These are phyloP conservation scores for Cryptococcus sp. DNA, from an alignment of 1,284 basidiomycete species.

Conservation along the genomic window DNA sequence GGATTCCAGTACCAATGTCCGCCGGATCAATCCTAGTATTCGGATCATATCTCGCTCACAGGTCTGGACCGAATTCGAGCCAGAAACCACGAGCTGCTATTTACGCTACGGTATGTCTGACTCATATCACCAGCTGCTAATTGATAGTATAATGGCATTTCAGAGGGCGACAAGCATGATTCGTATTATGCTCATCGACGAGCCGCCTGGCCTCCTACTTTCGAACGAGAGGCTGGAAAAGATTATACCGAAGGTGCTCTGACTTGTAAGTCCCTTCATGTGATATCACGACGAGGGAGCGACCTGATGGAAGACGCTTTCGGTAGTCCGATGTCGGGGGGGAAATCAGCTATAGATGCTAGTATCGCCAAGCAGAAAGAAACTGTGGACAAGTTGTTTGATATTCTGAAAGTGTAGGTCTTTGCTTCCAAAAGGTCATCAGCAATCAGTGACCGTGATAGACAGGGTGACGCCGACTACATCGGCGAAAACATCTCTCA, in stretches of 20 bases:
- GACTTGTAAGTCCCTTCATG: constrained; percentile 13
- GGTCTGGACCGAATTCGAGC: constrained; percentile 34
- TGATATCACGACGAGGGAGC: background rate
- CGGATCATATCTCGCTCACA: constrained; percentile 38
- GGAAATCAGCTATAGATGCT: constrained; percentile 17
- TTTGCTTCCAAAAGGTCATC: too few species aligned
- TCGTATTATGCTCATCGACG: constrained; percentile 37
- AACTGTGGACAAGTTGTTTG: constrained; percentile 12
- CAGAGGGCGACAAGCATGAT: constrained; percentile 38
- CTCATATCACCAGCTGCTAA: background rate
- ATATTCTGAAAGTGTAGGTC: constrained; percentile 15
- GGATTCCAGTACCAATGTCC: constrained; percentile 34
- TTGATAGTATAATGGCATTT: constrained; percentile 28
- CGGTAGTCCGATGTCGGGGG: constrained; percentile 24
- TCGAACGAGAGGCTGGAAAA: constrained; percentile 27
- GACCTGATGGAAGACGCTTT: background rate
- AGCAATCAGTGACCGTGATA: too few species aligned
- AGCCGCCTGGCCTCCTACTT: constrained; percentile 34
- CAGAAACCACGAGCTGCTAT: constrained; percentile 29
- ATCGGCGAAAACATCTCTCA: constrained; percentile 32
- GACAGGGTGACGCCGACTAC: constrained; percentile 25
- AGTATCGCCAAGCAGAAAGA: background rate
- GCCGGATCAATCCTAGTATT: constrained; percentile 37
- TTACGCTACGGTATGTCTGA: constrained; percentile 30
- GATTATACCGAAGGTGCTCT: constrained; percentile 33